Evolutionary conservation across 1,284 basidiomycete genomes (phyloP).

Genomic region (Bondarzewia mesenterica): DNA sequence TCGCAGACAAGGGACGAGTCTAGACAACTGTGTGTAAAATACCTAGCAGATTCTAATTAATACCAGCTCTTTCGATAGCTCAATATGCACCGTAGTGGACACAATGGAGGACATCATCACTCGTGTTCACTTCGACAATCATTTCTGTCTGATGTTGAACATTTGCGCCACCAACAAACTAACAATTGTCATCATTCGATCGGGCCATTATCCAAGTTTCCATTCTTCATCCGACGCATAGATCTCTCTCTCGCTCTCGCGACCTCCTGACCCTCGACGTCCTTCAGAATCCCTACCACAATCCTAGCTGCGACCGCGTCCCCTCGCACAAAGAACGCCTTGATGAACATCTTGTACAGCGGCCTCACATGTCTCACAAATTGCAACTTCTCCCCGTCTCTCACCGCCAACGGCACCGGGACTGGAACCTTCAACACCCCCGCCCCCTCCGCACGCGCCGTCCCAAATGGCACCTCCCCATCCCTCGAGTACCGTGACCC

Average conservation of each 20-base stretch:
- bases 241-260: background rate
- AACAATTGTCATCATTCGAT: too few species aligned
- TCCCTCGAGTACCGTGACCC: constrained; percentile 15
- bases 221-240: too few species aligned
- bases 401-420: constrained; percentile 22
- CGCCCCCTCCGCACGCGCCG: constrained; percentile 7
- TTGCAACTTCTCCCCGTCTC: constrained; percentile 30
- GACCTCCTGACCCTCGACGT: constrained; percentile 20
- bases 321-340: constrained; percentile 44
- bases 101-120: too few species aligned
- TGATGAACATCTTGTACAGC: constrained; percentile 64
- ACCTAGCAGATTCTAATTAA: too few species aligned
- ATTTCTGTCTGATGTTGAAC: too few species aligned
- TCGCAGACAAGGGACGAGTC: too few species aligned
- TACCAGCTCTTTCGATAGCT: too few species aligned
- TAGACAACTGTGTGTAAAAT: too few species aligned
- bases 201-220: too few species aligned
- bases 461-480: constrained; percentile 34
- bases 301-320: constrained; percentile 44
- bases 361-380: constrained; percentile 52
- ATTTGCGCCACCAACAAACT: too few species aligned
- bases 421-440: background rate
- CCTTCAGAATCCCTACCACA: constrained; percentile 49
- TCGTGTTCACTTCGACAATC: too few species aligned
- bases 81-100: too few species aligned